A percentile compares a stretch with the other conserved stretches of the same genome.
Conservation (phyloP, 2,329 filamentous ascomycete genomes). For the Cladosporium colombiae region DNA sequence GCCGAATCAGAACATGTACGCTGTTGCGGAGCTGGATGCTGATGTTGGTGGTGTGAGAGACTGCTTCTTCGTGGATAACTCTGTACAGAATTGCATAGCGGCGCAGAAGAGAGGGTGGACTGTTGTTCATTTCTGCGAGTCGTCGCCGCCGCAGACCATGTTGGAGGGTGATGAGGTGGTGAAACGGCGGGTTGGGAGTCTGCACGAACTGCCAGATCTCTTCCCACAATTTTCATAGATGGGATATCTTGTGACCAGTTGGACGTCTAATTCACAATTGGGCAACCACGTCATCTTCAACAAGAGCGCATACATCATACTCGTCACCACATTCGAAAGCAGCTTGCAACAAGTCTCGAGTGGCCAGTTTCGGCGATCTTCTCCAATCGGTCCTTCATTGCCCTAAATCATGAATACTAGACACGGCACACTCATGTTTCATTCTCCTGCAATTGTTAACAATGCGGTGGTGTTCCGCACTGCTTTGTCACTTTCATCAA, state of each 20-base stretch:
- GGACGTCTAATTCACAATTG: neutral
- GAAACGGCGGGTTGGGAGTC: neutral
- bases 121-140: neutral
- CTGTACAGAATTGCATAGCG: neutral
- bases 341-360: neutral
- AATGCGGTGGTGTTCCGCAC: neutral
- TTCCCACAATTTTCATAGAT: neutral
- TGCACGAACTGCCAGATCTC: neutral
- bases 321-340: neutral
- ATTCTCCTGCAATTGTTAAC: neutral
- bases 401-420: neutral
- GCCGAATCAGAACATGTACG: neutral
- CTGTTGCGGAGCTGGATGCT: neutral
- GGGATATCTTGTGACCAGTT: neutral
- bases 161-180: neutral
- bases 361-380: neutral
- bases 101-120: neutral
- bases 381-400: neutral
- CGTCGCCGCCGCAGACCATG: neutral
- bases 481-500: neutral
- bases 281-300: neutral
- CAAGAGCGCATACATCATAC: too few relatives aligned
- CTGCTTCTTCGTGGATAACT: neutral
- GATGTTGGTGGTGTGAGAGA: neutral
- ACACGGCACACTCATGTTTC: neutral